These are phyloP conservation scores for Wallemia ichthyophaga DNA, from an alignment of 1,284 basidiomycete genomes.

Conservation along the genomic window DNA sequence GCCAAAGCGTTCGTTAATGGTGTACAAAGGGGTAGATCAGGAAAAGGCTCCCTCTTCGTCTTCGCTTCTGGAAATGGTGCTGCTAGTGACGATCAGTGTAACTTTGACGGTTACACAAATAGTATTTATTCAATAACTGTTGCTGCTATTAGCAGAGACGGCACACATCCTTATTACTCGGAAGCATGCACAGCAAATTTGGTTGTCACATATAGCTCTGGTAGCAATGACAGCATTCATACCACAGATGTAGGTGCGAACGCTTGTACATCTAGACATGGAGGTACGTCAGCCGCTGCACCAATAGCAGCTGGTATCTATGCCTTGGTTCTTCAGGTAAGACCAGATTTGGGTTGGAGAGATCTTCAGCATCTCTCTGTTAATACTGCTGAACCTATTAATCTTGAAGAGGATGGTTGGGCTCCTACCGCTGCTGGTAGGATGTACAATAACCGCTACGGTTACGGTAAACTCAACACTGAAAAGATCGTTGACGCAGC, in stretches of 20 bases:
- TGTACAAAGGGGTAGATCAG: slow-evolving; percentile 59
- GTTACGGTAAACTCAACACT: slow-evolving; percentile 69
- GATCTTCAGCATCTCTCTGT: slow-evolving; percentile 83
- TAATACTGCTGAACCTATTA: slow-evolving; percentile 44
- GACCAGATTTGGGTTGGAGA: slow-evolving; percentile 83
- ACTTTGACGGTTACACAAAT: slow-evolving; percentile 98
- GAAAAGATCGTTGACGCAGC: slow-evolving; percentile 54
- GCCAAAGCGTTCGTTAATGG: slow-evolving; percentile 86
- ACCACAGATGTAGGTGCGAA: slow-evolving; percentile 78
- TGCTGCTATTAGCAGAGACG: slow-evolving; percentile 69
- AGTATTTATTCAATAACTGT: slow-evolving; percentile 91
- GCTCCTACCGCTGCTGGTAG: slow-evolving; percentile 48
- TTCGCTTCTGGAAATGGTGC: slow-evolving; percentile 97
- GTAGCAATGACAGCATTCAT: slow-evolving; percentile 71
- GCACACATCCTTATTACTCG: slow-evolving; percentile 83
- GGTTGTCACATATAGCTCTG: slow-evolving; percentile 83
- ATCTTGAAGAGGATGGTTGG: slow-evolving; percentile 81
- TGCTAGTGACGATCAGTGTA: slow-evolving; percentile 75
- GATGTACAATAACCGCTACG: slow-evolving; percentile 86
- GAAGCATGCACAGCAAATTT: slow-evolving; percentile 92
- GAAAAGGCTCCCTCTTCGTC: slow-evolving; percentile 79
- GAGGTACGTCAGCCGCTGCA: slow-evolving; percentile 90
- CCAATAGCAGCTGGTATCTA: slow-evolving; percentile 80
- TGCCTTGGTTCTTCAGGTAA: slow-evolving; percentile 53
- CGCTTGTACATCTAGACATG: slow-evolving; percentile 54